Evolutionary conservation across 306 rosid genomes (phyloP).

Genomic region (Crataegus laevigata): DNA sequence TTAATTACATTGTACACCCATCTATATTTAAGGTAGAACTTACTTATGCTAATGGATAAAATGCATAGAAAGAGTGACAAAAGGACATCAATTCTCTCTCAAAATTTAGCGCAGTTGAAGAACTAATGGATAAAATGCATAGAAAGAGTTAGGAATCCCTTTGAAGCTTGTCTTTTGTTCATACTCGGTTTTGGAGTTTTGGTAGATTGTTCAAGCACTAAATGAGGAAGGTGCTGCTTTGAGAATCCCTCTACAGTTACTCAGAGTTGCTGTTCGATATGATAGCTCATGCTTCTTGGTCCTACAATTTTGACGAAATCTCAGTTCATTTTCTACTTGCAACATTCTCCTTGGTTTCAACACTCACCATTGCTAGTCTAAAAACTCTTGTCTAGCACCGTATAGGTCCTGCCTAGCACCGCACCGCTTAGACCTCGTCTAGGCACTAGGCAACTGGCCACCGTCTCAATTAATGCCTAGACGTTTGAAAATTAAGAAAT

Average conservation of each 20-base stretch:
- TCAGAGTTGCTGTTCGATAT: neutral
- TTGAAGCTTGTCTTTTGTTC: neutral
- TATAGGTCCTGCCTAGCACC: rapidly evolving
- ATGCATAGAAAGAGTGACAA: neutral
- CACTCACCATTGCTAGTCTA: neutral
- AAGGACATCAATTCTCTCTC: neutral
- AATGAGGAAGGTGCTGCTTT: neutral
- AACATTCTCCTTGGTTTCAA: neutral
- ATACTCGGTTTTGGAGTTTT: neutral
- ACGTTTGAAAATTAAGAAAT: rapidly evolving
- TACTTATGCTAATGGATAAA: no score
- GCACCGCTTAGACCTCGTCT: rapidly evolving
- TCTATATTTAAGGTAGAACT: no score
- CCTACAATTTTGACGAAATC: neutral
- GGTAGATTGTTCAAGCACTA: neutral
- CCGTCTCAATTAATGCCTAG: rapidly evolving
- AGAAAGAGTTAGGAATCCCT: neutral
- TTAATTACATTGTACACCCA: neutral
- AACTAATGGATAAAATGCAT: no score
- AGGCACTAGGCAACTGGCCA: no score
- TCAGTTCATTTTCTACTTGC: neutral
- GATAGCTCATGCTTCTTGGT: neutral
- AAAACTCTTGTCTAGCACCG: rapidly evolving
- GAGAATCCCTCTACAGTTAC: neutral
- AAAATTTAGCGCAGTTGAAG: neutral